A percentile compares a stretch with the other conserved stretches of the same genome.
These are phyloP conservation scores for Euclidium syriacum DNA, from an alignment of 345 rosid genomes.

Conservation along the genomic window DNA sequence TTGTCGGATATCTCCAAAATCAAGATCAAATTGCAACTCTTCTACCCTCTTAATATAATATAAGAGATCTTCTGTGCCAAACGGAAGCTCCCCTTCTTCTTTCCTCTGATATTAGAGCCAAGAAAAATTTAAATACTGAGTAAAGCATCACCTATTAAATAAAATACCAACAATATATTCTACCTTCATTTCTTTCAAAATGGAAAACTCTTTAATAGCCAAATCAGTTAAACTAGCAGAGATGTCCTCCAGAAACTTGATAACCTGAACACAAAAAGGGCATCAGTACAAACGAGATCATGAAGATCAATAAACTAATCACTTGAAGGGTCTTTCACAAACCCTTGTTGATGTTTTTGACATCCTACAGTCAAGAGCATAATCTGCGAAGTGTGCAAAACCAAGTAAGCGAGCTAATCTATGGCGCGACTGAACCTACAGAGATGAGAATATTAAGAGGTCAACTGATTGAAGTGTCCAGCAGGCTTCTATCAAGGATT, in stretches of 20 bases:
- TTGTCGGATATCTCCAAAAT: conserved; percentile 68
- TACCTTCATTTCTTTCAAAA: conserved; percentile 84
- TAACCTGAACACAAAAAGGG: conserved; percentile 44
- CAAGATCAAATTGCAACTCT: conserved; percentile 76
- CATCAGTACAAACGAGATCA: neutral
- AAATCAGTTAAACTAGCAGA: conserved; percentile 70
- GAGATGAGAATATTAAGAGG: conserved; percentile 6
- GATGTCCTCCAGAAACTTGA: conserved; percentile 84
- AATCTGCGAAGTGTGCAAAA: conserved; percentile 81
- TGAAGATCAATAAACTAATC: neutral
- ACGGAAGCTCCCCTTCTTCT: conserved; percentile 84
- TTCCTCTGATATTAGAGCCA: conserved; percentile 48
- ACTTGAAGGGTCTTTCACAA: conserved; percentile 18
- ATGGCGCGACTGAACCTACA: conserved; percentile 83
- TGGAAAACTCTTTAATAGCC: conserved; percentile 63
- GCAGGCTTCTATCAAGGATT: conserved; percentile 5
- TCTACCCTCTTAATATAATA: conserved; percentile 79
- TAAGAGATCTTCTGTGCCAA: conserved; percentile 78
- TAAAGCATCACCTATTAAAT: neutral
- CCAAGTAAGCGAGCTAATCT: conserved; percentile 81
- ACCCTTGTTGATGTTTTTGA: conserved; percentile 84
- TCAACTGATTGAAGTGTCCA: conserved; percentile 1
- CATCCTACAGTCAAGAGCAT: conserved; percentile 76
- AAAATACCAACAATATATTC: conserved; percentile 15
- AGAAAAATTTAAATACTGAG: conserved; percentile 18